These are phyloP conservation scores for Crithidia thermophila DNA, from an alignment of 208 protist genomes.

Conservation along the genomic window DNA sequence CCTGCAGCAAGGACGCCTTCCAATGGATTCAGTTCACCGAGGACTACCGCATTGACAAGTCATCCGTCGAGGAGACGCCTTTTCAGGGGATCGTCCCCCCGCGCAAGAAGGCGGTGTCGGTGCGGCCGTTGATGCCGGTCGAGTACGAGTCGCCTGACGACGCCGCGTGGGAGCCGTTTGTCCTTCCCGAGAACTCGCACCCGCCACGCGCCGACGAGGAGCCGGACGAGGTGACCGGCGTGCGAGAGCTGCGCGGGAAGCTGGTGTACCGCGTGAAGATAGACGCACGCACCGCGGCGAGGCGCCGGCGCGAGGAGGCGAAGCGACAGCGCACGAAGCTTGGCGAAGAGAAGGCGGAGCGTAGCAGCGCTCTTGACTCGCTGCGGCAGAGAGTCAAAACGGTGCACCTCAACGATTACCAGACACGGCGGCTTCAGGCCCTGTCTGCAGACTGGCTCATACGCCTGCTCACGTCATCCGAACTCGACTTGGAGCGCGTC, in stretches of 20 bases:
- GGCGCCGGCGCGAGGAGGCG: slow-evolving; percentile 54
- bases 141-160: slow-evolving; percentile 40
- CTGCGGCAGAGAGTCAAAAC: slow-evolving; percentile 48
- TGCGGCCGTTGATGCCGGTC: background rate
- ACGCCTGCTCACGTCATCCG: slow-evolving; percentile 42
- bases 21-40: slow-evolving; percentile 59
- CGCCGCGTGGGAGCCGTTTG: slow-evolving; percentile 31
- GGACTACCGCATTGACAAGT: slow-evolving; percentile 51
- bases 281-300: slow-evolving; percentile 51
- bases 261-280: slow-evolving; percentile 67
- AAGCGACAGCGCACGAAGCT: slow-evolving; percentile 30
- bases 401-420: slow-evolving; percentile 40
- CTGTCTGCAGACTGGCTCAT: slow-evolving; percentile 71
- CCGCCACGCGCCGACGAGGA: slow-evolving; percentile 28
- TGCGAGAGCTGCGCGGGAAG: slow-evolving; percentile 57
- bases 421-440: slow-evolving; percentile 41
- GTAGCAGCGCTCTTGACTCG: slow-evolving; percentile 37
- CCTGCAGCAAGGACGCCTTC: slow-evolving; percentile 52
- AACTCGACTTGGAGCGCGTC: slow-evolving; percentile 52
- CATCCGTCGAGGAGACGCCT: slow-evolving; percentile 55
- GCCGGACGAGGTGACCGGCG: slow-evolving; percentile 67
- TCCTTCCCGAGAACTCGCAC: slow-evolving; percentile 22
- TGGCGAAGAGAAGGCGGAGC: slow-evolving; percentile 18
- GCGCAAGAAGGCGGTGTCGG: slow-evolving; percentile 24
- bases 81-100: slow-evolving; percentile 46